Evolutionary conservation across 768 basidiomycete species (phyloP).

Genomic region (Neoboletus subvelutipes): DNA sequence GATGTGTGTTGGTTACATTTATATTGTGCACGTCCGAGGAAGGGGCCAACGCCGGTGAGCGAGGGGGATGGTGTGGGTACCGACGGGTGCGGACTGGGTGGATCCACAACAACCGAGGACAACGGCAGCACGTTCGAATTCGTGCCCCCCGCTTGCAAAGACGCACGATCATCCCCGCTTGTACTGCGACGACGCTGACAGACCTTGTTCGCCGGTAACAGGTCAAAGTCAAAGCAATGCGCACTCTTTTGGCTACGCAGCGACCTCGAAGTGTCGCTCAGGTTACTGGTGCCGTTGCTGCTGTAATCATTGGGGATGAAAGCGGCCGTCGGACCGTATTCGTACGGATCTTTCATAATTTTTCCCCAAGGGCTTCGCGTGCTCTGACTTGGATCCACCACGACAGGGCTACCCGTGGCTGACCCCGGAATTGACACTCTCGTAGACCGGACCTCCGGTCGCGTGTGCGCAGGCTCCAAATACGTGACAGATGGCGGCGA

Average conservation of each 20-base stretch:
- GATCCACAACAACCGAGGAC: neutral
- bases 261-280: slow-evolving; percentile 6
- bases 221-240: slow-evolving; percentile 30
- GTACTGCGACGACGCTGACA: neutral
- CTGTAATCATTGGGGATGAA: slow-evolving; percentile 25
- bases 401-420: neutral
- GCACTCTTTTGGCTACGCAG: slow-evolving; percentile 17
- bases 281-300: slow-evolving; percentile 8
- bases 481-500: slow-evolving; percentile 21
- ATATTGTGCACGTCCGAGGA: slow-evolving; percentile 27
- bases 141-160: neutral
- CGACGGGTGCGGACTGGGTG: neutral
- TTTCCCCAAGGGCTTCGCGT: slow-evolving; percentile 2
- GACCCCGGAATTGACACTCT: neutral
- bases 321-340: slow-evolving; percentile 30
- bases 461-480: slow-evolving; percentile 18
- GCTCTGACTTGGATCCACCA: slow-evolving; percentile 1
- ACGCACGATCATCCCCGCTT: neutral
- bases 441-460: slow-evolving; percentile 1
- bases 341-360: neutral
- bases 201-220: slow-evolving; percentile 14
- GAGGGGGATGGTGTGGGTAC: neutral
- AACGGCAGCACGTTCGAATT: neutral
- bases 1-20: slow-evolving; percentile 27
- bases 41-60: slow-evolving; percentile 3